Conservation (phyloP, 768 basidiomycete genomes). For the Vararia minispora region DNA sequence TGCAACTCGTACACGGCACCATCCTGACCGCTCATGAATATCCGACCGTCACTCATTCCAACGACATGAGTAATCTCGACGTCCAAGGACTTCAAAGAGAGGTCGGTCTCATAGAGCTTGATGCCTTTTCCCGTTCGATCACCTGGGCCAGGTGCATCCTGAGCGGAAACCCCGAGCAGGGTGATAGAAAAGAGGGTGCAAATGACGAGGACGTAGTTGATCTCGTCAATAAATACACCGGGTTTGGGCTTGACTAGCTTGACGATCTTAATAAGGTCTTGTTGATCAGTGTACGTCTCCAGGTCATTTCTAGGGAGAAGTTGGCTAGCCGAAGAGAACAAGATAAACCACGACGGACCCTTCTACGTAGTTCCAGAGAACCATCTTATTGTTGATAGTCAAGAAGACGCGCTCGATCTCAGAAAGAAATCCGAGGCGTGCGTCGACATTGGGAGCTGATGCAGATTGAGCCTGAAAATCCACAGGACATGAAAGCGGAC, state of each 20-base stretch:
- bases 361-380: conserved; percentile 94
- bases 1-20: conserved; percentile 87
- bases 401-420: conserved; percentile 95
- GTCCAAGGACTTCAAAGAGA: conserved; percentile 65
- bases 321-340: conserved; percentile 8
- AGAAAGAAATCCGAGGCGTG: conserved; percentile 85
- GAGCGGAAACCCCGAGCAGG: conserved; percentile 69
- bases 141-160: conserved; percentile 29
- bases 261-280: conserved; percentile 82
- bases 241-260: conserved; percentile 79
- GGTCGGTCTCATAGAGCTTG: conserved; percentile 84
- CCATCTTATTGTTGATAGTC: conserved; percentile 85
- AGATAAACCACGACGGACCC: conserved; percentile 42
- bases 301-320: conserved; percentile 60
- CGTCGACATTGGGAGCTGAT: conserved; percentile 54
- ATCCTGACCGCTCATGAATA: conserved; percentile 87
- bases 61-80: conserved; percentile 79
- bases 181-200: conserved; percentile 78
- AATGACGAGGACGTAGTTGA: conserved; percentile 78
- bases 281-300: conserved; percentile 83
- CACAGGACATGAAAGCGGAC: not conserved
- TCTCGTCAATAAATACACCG: conserved; percentile 87
- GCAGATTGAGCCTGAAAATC: conserved; percentile 8
- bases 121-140: conserved; percentile 51
- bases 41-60: conserved; percentile 72